Percentiles rank a stretch among this genome's conserved stretches.
phyloP scores from a whole-genome alignment of 768 basidiomycete genomes.

The Boletus rubescentipes region DNA sequence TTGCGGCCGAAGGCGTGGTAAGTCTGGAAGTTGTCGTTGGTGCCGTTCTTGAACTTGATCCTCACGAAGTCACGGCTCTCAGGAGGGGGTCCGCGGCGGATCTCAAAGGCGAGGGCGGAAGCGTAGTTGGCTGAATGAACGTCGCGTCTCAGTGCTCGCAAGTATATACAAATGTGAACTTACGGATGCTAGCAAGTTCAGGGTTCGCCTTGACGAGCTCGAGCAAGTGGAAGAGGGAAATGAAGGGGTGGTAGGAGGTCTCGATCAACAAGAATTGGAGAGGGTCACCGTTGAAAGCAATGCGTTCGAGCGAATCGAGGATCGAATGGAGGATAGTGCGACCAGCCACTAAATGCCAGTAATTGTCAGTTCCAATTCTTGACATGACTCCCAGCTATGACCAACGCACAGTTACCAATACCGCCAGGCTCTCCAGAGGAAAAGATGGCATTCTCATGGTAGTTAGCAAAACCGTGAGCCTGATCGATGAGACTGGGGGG shows the following conservation, averaged over 20 bases:
- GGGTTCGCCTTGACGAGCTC: slow-evolving; percentile 59
- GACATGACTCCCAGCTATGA: neutral
- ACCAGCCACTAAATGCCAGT: slow-evolving; percentile 62
- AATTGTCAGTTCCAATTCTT: slow-evolving; percentile 6
- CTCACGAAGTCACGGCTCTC: slow-evolving; percentile 80
- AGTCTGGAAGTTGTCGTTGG: slow-evolving; percentile 57
- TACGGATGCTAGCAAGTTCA: slow-evolving; percentile 63
- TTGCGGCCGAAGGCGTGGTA: slow-evolving; percentile 74
- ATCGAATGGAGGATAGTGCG: slow-evolving; percentile 75
- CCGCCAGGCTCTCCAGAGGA: slow-evolving; percentile 57
- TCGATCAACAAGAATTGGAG: slow-evolving; percentile 77
- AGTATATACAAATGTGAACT: slow-evolving; percentile 29
- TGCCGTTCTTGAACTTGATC: slow-evolving; percentile 86
- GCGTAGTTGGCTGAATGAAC: slow-evolving; percentile 61
- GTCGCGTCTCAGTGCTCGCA: slow-evolving; percentile 10
- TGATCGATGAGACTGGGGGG: slow-evolving; percentile 78
- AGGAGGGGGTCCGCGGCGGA: slow-evolving; percentile 71
- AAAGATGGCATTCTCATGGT: slow-evolving; percentile 78
- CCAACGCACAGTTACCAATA: slow-evolving; percentile 73
- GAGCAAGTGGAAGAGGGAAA: slow-evolving; percentile 81
- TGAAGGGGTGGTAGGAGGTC: slow-evolving; percentile 88
- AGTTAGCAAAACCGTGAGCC: slow-evolving; percentile 72
- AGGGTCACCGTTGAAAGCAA: slow-evolving; percentile 77
- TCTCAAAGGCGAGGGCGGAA: slow-evolving; percentile 75
- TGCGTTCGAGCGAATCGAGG: slow-evolving; percentile 67